Percentiles rank a stretch among this genome's conserved stretches.
Conservation (phyloP, 2,329 filamentous ascomycete species). For the Verticillium tricorpus region DNA sequence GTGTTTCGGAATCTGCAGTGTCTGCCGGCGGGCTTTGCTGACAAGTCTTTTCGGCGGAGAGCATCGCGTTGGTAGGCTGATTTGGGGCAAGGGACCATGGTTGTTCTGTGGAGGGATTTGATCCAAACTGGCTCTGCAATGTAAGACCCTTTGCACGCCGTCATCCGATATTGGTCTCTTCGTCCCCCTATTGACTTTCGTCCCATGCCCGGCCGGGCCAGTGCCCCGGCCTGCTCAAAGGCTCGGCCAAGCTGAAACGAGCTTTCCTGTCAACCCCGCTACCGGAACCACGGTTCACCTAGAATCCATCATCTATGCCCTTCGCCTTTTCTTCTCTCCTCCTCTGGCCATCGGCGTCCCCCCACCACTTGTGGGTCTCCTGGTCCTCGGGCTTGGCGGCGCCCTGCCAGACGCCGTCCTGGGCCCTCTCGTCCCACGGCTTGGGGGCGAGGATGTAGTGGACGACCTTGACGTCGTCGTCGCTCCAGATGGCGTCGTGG, state of each 20-base stretch:
- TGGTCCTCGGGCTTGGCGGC: conserved; percentile 21
- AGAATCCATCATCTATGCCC: conserved; percentile 32
- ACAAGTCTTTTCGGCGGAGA: not conserved
- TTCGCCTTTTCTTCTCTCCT: conserved; percentile 31
- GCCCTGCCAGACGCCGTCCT: conserved; percentile 36
- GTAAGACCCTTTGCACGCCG: too few species aligned
- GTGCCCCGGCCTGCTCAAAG: too few species aligned
- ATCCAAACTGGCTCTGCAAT: too few species aligned
- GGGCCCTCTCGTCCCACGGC: conserved; percentile 52
- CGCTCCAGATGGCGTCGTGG: conserved; percentile 52
- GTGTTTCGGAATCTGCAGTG: not conserved
- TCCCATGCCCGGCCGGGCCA: too few species aligned
- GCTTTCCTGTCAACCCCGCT: not conserved
- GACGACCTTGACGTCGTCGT: conserved; percentile 54
- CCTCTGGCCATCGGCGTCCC: conserved; percentile 41
- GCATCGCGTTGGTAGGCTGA: not conserved
- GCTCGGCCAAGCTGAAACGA: too few species aligned
- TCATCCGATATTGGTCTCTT: too few species aligned
- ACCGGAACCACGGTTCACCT: not conserved
- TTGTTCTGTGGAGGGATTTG: too few species aligned
- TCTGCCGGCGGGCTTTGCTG: not conserved
- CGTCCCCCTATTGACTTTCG: too few species aligned
- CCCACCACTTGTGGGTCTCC: conserved; percentile 54
- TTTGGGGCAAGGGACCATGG: too few species aligned
- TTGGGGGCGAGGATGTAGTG: conserved; percentile 60